phyloP scores from a whole-genome alignment of 495 filamentous ascomycete genomes.

The Usnea hakonensis region DNA sequence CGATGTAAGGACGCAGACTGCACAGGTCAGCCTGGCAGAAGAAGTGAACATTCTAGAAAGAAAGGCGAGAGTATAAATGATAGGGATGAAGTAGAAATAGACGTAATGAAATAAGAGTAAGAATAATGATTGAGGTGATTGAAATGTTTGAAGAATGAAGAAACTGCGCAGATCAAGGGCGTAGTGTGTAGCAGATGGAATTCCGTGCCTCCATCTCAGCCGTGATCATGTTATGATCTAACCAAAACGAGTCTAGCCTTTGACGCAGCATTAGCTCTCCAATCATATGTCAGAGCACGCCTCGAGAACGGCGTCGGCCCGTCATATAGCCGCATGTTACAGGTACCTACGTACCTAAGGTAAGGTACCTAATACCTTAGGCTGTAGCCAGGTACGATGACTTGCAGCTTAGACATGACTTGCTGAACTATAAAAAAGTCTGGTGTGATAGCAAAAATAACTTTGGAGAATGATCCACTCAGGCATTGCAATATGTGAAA shows the following conservation, averaged over 20 bases:
- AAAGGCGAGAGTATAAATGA: neutral
- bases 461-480: too few species aligned
- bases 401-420: too few species aligned
- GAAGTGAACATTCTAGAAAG: neutral
- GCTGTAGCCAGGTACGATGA: too few species aligned
- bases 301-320: neutral
- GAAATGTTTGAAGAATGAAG: neutral
- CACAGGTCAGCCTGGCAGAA: neutral
- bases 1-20: neutral
- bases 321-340: neutral
- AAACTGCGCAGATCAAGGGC: neutral
- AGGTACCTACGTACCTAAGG: too few species aligned
- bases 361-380: too few species aligned
- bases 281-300: neutral
- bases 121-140: neutral
- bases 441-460: too few species aligned
- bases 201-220: neutral
- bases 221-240: neutral
- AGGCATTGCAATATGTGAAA: neutral
- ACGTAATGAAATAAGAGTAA: neutral
- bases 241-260: neutral
- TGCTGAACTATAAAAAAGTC: too few species aligned
- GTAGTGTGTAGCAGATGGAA: neutral
- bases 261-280: neutral
- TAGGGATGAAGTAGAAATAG: neutral